A percentile compares a stretch with the other conserved stretches of the same genome.
These are phyloP conservation scores for Pythium monospermum DNA, from an alignment of 352 stramenopile species.

Conservation along the genomic window DNA sequence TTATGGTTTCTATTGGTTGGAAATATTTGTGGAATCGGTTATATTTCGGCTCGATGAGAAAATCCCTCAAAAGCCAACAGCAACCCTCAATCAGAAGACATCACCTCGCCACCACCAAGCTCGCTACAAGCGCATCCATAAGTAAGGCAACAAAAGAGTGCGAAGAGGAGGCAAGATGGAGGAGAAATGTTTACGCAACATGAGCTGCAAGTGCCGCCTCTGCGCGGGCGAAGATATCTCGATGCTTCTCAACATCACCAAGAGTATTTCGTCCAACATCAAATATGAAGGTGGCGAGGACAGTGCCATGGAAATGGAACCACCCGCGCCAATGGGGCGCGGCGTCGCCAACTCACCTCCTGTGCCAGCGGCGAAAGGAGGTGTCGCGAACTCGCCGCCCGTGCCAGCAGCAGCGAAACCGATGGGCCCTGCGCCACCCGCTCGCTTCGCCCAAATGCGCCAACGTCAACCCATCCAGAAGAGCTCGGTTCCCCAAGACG, in stretches of 20 bases:
- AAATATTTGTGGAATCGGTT: too few relatives aligned
- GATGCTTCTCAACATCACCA: conserved; percentile 70
- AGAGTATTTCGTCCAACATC: conserved; percentile 80
- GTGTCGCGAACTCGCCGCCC: conserved; percentile 41
- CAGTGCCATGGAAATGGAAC: conserved; percentile 8
- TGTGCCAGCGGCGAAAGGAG: not conserved
- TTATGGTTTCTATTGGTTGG: too few relatives aligned
- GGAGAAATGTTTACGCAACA: conserved; percentile 81
- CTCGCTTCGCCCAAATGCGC: conserved; percentile 1
- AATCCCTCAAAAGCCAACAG: too few relatives aligned
- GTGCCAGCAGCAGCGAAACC: conserved; percentile 4
- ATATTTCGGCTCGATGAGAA: too few relatives aligned
- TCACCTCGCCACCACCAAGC: too few relatives aligned
- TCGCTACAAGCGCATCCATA: too few relatives aligned
- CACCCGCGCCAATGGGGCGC: conserved; percentile 23
- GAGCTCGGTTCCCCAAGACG: conserved; percentile 8
- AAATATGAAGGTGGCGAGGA: conserved; percentile 51
- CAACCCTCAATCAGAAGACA: too few relatives aligned
- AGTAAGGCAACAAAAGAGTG: not conserved
- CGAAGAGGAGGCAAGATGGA: conserved; percentile 34
- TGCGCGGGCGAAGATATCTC: conserved; percentile 78
- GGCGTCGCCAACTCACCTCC: conserved; percentile 40
- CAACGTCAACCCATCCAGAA: conserved; percentile 2
- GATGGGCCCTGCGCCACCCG: not conserved
- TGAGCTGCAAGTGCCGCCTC: conserved; percentile 82